Percentiles rank a stretch among this genome's conserved stretches.
phyloP scores from a whole-genome alignment of 164 flowering plant species.

The Platanus orientalis region DNA sequence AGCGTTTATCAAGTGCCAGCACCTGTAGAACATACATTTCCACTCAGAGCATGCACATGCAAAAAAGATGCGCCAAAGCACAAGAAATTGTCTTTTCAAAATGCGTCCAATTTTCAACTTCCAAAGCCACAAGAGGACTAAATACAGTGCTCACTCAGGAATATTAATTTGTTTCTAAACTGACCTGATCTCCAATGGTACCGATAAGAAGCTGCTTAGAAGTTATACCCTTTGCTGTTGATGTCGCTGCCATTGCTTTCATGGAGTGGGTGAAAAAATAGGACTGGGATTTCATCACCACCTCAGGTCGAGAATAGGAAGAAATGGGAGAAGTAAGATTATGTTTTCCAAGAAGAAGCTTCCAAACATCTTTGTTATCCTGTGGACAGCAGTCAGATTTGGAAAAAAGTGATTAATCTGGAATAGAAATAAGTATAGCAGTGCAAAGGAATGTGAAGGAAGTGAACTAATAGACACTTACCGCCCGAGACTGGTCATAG shows the following conservation, averaged over 20 bases:
- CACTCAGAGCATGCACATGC: background rate
- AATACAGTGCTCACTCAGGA: background rate
- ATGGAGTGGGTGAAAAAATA: conserved; percentile 90
- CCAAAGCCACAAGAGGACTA: background rate
- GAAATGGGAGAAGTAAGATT: conserved; percentile 88
- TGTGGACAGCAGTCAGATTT: conserved; percentile 23
- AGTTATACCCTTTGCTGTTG: conserved; percentile 94
- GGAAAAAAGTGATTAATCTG: background rate
- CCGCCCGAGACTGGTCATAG: conserved; percentile 98
- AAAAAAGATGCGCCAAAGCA: background rate
- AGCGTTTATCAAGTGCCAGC: conserved; percentile 91
- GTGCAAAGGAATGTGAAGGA: conserved; percentile 6
- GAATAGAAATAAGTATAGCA: background rate
- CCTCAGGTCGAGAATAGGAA: conserved; percentile 85
- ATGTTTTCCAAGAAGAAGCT: conserved; percentile 89
- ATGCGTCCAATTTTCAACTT: too few relatives aligned
- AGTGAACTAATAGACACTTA: conserved; percentile 24
- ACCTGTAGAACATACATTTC: conserved; percentile 39
- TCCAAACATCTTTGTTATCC: conserved; percentile 91
- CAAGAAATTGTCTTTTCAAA: background rate
- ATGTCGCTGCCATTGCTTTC: conserved; percentile 78
- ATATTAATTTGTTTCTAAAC: conserved; percentile 5
- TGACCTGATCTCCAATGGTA: conserved; percentile 94
- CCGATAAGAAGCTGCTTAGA: conserved; percentile 96
- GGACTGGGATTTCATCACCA: conserved; percentile 73